phyloP scores from a whole-genome alignment of 1,139 yeast species.

The Kurtzmaniella quercitrusa region DNA sequence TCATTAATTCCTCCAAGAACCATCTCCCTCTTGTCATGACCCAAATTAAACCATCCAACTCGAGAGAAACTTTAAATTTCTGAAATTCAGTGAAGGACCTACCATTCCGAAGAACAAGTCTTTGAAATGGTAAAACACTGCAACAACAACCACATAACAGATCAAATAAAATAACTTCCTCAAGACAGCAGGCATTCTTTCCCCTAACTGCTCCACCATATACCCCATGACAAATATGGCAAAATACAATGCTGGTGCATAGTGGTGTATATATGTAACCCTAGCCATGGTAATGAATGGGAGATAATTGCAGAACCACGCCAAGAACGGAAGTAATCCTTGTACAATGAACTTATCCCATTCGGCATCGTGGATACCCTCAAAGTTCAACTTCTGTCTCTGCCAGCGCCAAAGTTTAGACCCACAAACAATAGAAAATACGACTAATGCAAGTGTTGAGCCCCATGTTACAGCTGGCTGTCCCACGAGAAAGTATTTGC shows the following conservation, averaged over 20 bases:
- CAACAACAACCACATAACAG: slow-evolving; percentile 21
- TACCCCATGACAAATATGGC: slow-evolving; percentile 32
- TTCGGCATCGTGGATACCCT: slow-evolving; percentile 14
- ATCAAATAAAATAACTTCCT: slow-evolving; percentile 13
- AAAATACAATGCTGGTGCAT: slow-evolving; percentile 33
- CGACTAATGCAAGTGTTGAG: slow-evolving; percentile 30
- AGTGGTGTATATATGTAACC: slow-evolving; percentile 34
- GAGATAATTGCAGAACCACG: slow-evolving; percentile 29
- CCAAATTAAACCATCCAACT: slow-evolving; percentile 24
- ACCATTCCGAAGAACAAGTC: slow-evolving; percentile 34
- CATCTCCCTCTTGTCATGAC: neutral
- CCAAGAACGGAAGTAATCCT: slow-evolving; percentile 29
- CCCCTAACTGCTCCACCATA: slow-evolving; percentile 26
- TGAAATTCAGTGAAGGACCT: slow-evolving; percentile 20
- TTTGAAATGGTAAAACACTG: slow-evolving; percentile 26
- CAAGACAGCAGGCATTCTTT: slow-evolving; percentile 8
- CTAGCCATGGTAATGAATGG: slow-evolving; percentile 34
- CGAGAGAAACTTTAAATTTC: slow-evolving; percentile 22
- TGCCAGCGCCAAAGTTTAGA: slow-evolving; percentile 26
- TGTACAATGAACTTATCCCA: slow-evolving; percentile 25
- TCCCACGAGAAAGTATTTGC: slow-evolving; percentile 61
- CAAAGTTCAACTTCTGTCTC: slow-evolving; percentile 24
- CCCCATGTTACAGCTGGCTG: slow-evolving; percentile 67
- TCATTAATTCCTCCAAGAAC: too few relatives aligned
- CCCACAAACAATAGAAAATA: slow-evolving; percentile 18